Percentiles rank a stretch among this genome's conserved stretches.
phyloP scores from a whole-genome alignment of 331 rosid species.

The Stylosanthes scabra region DNA sequence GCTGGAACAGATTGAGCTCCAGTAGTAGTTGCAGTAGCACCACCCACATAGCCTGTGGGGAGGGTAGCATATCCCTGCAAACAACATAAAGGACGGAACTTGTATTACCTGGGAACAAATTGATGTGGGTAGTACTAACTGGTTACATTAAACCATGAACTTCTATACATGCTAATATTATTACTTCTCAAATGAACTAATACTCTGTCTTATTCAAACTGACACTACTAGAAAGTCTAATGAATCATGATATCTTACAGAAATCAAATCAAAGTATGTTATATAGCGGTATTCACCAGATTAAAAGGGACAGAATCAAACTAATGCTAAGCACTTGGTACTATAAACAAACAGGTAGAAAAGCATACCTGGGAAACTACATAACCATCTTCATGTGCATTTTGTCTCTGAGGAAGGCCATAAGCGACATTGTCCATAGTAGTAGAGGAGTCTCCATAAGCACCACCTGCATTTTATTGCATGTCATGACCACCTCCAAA shows the following conservation, averaged over 20 bases:
- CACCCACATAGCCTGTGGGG: constrained; percentile 40
- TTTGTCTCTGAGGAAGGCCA: constrained; percentile 74
- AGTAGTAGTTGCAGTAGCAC: constrained; percentile 32
- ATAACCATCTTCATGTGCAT: constrained; percentile 80
- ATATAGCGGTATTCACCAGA: constrained; percentile 14
- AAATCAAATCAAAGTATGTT: constrained; percentile 24
- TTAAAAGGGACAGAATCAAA: constrained; percentile 15
- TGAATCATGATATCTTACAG: background rate
- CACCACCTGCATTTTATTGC: constrained; percentile 62
- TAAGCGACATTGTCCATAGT: constrained; percentile 73
- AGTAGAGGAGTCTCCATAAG: constrained; percentile 73
- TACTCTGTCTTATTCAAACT: constrained; percentile 2
- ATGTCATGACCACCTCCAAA: constrained; percentile 38
- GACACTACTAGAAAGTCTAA: constrained; percentile 3
- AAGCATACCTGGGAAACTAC: constrained; percentile 64
- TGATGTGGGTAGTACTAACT: background rate
- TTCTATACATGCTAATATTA: too few species aligned
- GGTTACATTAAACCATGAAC: too few species aligned
- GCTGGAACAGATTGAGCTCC: constrained; percentile 61
- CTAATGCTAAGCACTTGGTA: constrained; percentile 5
- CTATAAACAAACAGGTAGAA: constrained; percentile 1
- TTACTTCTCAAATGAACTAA: too few species aligned
- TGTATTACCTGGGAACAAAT: background rate
- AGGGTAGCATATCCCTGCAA: constrained; percentile 66
- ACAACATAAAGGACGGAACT: constrained; percentile 22